Conservation (phyloP, 805 yeast genomes). For the Hanseniaspora lindneri region DNA sequence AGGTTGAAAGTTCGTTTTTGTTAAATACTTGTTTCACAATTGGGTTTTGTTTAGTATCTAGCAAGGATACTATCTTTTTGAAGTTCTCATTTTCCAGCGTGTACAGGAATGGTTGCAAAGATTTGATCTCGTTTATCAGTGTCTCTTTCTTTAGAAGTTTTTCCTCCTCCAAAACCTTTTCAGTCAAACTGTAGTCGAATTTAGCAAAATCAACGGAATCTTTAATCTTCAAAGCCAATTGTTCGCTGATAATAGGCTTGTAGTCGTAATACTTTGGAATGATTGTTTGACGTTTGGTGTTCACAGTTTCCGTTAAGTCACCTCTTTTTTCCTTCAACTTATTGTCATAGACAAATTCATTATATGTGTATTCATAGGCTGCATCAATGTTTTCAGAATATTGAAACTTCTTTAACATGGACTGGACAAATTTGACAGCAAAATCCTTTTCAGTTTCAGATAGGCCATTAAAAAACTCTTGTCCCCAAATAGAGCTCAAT, state of each 20-base stretch:
- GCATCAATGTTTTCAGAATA: slow-evolving; percentile 30
- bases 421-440: slow-evolving; percentile 12
- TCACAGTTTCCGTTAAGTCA: slow-evolving; percentile 88
- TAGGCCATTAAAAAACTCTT: not conserved
- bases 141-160: slow-evolving; percentile 21
- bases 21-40: slow-evolving; percentile 6
- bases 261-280: slow-evolving; percentile 72
- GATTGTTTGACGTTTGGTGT: slow-evolving; percentile 79
- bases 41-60: not conserved
- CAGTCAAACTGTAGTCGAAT: slow-evolving; percentile 22
- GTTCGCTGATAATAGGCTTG: not conserved
- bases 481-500: slow-evolving; percentile 26
- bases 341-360: slow-evolving; percentile 31
- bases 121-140: slow-evolving; percentile 17
- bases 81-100: slow-evolving; percentile 13
- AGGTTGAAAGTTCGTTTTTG: not conserved
- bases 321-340: slow-evolving; percentile 73
- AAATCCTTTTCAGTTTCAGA: slow-evolving; percentile 9
- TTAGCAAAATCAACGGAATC: slow-evolving; percentile 35
- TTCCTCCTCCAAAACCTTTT: slow-evolving; percentile 30
- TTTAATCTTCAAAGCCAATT: slow-evolving; percentile 33
- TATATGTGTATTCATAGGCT: slow-evolving; percentile 6
- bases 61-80: slow-evolving; percentile 13
- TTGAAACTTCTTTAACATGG: slow-evolving; percentile 5
- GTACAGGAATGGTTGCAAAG: slow-evolving; percentile 13